Percentiles rank a stretch among this genome's conserved stretches.
These are phyloP conservation scores for Phytophthora litchii DNA, from an alignment of 352 stramenopile species.

Conservation along the genomic window DNA sequence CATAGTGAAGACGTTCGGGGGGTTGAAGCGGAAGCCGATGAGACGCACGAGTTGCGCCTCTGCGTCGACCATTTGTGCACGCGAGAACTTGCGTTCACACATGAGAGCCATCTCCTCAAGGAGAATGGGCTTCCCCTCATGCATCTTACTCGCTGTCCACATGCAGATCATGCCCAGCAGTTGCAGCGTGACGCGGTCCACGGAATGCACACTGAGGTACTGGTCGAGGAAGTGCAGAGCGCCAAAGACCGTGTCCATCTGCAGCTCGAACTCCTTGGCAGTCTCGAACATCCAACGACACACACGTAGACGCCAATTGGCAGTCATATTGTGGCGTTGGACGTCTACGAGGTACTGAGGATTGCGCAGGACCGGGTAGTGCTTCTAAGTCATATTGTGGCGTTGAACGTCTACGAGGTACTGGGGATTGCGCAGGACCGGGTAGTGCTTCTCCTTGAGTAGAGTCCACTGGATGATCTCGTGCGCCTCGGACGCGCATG, in stretches of 20 bases:
- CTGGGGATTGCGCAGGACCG: slow-evolving; percentile 32
- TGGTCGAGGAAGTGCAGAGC: slow-evolving; percentile 78
- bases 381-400: no score
- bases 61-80: slow-evolving; percentile 58
- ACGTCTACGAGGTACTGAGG: slow-evolving; percentile 48
- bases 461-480: slow-evolving; percentile 49
- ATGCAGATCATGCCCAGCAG: slow-evolving; percentile 79
- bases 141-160: slow-evolving; percentile 76
- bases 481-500: slow-evolving; percentile 22
- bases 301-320: slow-evolving; percentile 69
- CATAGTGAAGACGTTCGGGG: slow-evolving; percentile 67
- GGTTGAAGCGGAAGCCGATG: slow-evolving; percentile 70
- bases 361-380: slow-evolving; percentile 35
- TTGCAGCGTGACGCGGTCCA: slow-evolving; percentile 77
- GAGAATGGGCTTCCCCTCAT: slow-evolving; percentile 70
- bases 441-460: slow-evolving; percentile 45
- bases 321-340: slow-evolving; percentile 68
- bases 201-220: slow-evolving; percentile 67
- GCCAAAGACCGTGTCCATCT: slow-evolving; percentile 61
- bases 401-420: no score
- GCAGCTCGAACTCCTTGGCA: slow-evolving; percentile 71
- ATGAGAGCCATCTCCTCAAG: slow-evolving; percentile 79
- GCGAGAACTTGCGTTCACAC: slow-evolving; percentile 76
- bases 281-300: slow-evolving; percentile 87
- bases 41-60: slow-evolving; percentile 64